Conservation (phyloP, 495 filamentous ascomycete species). For the Rhizodiscina lignyota region DNA sequence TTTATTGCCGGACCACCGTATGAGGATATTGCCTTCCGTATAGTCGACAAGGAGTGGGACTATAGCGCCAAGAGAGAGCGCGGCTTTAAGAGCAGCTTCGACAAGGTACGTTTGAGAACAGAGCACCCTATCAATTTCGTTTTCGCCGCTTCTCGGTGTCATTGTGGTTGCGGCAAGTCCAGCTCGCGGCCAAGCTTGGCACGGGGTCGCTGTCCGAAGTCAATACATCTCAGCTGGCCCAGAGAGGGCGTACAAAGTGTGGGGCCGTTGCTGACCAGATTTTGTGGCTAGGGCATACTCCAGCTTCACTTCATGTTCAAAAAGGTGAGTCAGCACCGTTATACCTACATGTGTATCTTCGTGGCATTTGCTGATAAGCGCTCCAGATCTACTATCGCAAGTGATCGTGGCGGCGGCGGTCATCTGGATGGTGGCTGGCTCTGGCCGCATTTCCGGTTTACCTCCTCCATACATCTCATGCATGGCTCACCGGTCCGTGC, state of each 20-base stretch:
- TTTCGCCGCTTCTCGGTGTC: too few relatives aligned
- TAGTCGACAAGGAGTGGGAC: constrained; percentile 99
- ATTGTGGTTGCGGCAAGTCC: too few relatives aligned
- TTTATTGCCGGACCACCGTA: constrained; percentile 95
- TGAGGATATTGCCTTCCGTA: constrained; percentile 91
- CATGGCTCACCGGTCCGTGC: too few relatives aligned
- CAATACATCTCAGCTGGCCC: too few relatives aligned
- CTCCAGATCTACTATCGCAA: constrained; percentile 17
- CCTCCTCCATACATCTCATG: too few relatives aligned
- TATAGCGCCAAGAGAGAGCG: constrained; percentile 90
- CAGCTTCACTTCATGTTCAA: constrained; percentile 98
- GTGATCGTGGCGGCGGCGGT: constrained; percentile 4
- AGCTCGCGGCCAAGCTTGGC: too few relatives aligned
- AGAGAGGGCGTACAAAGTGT: too few relatives aligned
- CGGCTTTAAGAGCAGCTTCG: constrained; percentile 91
- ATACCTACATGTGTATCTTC: too few relatives aligned
- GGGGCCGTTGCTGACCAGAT: constrained; percentile 12
- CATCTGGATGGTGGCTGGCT: too few relatives aligned
- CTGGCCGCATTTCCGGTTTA: too few relatives aligned
- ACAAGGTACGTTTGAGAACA: constrained; percentile 72
- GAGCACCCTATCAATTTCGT: too few relatives aligned
- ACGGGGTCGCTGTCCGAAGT: too few relatives aligned
- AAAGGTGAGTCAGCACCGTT: constrained; percentile 31
- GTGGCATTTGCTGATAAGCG: constrained; percentile 3
- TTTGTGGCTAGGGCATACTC: constrained; percentile 78